These are phyloP conservation scores for Aspergillus carbonarius DNA, from an alignment of 2,329 filamentous ascomycete species.

Conservation along the genomic window DNA sequence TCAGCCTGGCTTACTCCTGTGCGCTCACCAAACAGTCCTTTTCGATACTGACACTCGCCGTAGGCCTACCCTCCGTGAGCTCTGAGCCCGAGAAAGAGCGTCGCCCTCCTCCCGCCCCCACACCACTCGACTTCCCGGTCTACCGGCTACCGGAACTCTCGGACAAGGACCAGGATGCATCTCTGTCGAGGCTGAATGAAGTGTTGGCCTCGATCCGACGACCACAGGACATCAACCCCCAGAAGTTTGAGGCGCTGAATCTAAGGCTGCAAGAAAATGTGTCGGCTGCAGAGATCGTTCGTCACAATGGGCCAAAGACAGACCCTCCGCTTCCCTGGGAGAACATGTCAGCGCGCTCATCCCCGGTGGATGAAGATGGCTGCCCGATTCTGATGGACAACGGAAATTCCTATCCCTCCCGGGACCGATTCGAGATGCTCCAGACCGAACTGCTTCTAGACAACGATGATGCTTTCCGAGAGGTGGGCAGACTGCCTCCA, in stretches of 20 bases:
- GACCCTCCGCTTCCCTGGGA: constrained; percentile 43
- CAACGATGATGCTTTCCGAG: constrained; percentile 59
- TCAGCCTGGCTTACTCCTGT: not conserved
- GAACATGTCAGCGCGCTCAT: constrained; percentile 10
- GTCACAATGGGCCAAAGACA: constrained; percentile 32
- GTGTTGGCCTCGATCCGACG: constrained; percentile 45
- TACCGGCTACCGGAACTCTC: constrained; percentile 42
- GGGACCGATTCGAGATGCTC: constrained; percentile 50
- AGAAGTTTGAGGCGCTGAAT: constrained; percentile 44
- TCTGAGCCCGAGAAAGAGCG: constrained; percentile 45
- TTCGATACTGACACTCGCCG: constrained; percentile 16
- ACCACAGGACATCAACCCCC: constrained; percentile 41
- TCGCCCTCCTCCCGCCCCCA: constrained; percentile 50
- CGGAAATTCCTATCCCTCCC: constrained; percentile 48
- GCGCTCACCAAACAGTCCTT: not conserved
- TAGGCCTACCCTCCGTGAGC: constrained; percentile 33
- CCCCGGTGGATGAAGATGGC: constrained; percentile 22
- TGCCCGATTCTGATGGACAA: constrained; percentile 46
- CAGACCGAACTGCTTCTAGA: constrained; percentile 53
- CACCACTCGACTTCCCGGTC: constrained; percentile 53
- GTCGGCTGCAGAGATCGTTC: constrained; percentile 36
- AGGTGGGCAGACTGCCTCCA: constrained; percentile 50
- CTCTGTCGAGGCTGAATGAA: constrained; percentile 42
- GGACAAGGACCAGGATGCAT: constrained; percentile 34
- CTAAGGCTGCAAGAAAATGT: constrained; percentile 40